Evolutionary conservation across 106 monocot species (phyloP), one percentile per base, ranked within the genome.

Genomic region (Iris macrosiphon): DNA sequence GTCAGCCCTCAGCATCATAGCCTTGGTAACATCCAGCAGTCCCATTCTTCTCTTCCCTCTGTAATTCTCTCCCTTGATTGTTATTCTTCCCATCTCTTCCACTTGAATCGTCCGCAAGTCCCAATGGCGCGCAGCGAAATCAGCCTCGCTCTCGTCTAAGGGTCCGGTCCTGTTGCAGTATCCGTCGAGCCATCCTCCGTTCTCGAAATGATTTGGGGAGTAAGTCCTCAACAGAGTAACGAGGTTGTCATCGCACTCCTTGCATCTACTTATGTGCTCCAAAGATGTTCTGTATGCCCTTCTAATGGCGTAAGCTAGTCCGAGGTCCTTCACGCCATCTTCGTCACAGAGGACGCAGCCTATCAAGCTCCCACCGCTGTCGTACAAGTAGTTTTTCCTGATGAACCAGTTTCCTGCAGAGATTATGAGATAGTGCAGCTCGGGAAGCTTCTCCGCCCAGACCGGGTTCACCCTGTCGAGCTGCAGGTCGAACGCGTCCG

Each of bases 391-490:
- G 51, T 56, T 65, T 16, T 32, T 41, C n/a, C 84, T 35, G 52
- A 79, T 72, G 72, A 77, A 85, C 89, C 89, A 90, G 63, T 84
- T 80, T 1, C 77, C 80, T 12, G 45, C 55, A 20, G 80, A 81
- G 45, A 90, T 54, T 23, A 90, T 29, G 11, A 48, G 49, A 31
- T 78, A 78, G 71, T 85, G 26, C 8, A 85, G 12, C 27, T 20
- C 21, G 2, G 62, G 61, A 3, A 90, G 77, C 31, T 74, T 42
- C 12, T 66, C 41, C 0, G 68, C 25, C 84, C 84, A 89, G 0
- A 28, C 43, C 19, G 26, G 32, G 48, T 80, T 71, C 22, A 75
- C 17, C 51, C 34, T 38, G 65, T 90, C 84, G 6, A 84, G 52
- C 52, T 84, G 74, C 1, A 90, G 35, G 45, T 84, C 74, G 41